phyloP scores from a whole-genome alignment of 768 basidiomycete species.

The Exsudoporus frostii region DNA sequence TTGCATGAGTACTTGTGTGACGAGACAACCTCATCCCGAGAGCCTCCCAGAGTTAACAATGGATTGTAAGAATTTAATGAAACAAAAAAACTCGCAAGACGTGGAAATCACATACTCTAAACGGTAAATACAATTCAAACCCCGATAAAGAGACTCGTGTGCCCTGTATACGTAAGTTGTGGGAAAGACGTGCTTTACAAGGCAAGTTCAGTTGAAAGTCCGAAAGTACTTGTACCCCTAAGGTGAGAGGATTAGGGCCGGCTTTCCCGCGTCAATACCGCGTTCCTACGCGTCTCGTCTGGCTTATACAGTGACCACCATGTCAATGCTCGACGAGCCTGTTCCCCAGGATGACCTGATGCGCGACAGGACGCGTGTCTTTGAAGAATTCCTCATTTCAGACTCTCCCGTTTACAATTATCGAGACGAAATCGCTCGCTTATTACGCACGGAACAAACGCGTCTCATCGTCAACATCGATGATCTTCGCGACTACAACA shows the following conservation, averaged over 20 bases:
- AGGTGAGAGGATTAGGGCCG: slow-evolving; percentile 30
- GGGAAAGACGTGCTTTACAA: too few relatives aligned
- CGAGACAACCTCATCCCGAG: too few relatives aligned
- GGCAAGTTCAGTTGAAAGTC: too few relatives aligned
- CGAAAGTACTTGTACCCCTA: too few relatives aligned
- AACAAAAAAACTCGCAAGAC: too few relatives aligned
- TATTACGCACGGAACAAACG: slow-evolving; percentile 80
- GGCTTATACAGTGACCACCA: slow-evolving; percentile 10
- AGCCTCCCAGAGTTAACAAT: too few relatives aligned
- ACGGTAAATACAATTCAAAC: too few relatives aligned
- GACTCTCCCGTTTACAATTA: slow-evolving; percentile 73
- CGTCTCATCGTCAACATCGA: slow-evolving; percentile 95
- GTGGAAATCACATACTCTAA: too few relatives aligned
- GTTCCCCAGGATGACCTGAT: slow-evolving; percentile 66
- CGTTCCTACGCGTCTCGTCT: slow-evolving; percentile 10
- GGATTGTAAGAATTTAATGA: too few relatives aligned
- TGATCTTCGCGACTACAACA: slow-evolving; percentile 89
- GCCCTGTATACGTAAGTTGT: too few relatives aligned
- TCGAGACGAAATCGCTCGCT: slow-evolving; percentile 75
- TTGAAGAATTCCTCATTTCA: slow-evolving; percentile 79
- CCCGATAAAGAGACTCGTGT: too few relatives aligned
- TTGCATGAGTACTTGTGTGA: too few relatives aligned
- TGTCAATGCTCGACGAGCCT: slow-evolving; percentile 50
- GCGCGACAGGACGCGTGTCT: slow-evolving; percentile 71
- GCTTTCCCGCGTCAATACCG: slow-evolving; percentile 26